Base-by-base conservation (phyloP, 2,329 filamentous ascomycete genomes). In the Phaeophleospora eucalypticola region DNA sequence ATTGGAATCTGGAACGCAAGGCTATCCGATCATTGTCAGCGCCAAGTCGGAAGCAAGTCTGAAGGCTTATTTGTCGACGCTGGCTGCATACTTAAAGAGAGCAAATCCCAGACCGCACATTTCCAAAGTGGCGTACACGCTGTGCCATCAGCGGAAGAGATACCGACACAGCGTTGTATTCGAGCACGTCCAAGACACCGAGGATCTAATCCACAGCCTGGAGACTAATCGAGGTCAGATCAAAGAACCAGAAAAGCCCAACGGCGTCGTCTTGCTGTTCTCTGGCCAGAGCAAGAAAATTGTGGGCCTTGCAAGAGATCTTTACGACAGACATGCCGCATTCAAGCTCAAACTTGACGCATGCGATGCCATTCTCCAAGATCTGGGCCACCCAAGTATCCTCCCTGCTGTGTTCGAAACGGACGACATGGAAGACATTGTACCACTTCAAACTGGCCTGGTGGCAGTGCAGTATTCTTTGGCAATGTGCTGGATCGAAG, bases 401-500 rank as follows among this genome's bases (percentile, higher is more conserved):
- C 40, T 36, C 14, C 48, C 48, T 14, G 17, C 9, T 2, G 21
- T 50, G 2, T 46, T 50, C 35, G 15, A 50, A 9, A 16, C 15
- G 4, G 43, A 19, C 12, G 24, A 34, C 2, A 20, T 46, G 4
- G 18, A 37, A 1, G 43, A 50, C 24, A n/a, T 40, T 17, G 43
- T 50, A 2, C 14, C 16, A 2, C 40, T 46, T 7, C 48, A 47
- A 10, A n/a, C 8, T 15, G 18, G 36, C 21, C 19, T 47, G n/a
- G 46, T 47, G 17, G 38, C 48, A 3, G 15, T 50, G 33, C 48
- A 50, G 21, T 50, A 46, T 19, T 18, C 48, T 7, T 43, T 21
- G 3, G 48, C 43, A 12, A 47, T 36, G 36, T 27, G 15, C 15
- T 50, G 48, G 48, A 36, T 50, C 9, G 35, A 20, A 4, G 24